A percentile compares a stretch with the other conserved stretches of the same genome.
These are phyloP conservation scores for Chloropicon primus DNA, from an alignment of 139 green algal genomes.

Conservation along the genomic window DNA sequence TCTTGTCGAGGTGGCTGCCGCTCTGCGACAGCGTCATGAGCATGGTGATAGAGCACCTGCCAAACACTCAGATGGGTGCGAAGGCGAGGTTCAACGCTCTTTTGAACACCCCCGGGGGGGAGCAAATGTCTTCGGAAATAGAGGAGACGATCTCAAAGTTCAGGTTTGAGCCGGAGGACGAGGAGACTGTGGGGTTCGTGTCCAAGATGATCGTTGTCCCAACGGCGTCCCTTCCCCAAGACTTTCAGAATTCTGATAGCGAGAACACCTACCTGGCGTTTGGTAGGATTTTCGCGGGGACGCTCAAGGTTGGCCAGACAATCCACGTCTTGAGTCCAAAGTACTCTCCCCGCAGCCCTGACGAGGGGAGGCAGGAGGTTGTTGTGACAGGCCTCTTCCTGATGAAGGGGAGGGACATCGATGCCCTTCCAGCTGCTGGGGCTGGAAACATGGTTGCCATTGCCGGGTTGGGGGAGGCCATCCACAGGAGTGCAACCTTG, in stretches of 20 bases:
- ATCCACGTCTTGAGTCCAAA: constrained; percentile 62
- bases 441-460: constrained; percentile 84
- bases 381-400: constrained; percentile 61
- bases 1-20: constrained; percentile 79
- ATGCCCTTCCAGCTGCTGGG: constrained; percentile 50
- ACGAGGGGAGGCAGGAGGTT: background rate
- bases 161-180: constrained; percentile 9
- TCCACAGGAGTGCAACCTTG: constrained; percentile 91
- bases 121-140: background rate
- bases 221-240: constrained; percentile 33
- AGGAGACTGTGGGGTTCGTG: constrained; percentile 61
- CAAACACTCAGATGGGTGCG: constrained; percentile 29
- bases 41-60: constrained; percentile 73
- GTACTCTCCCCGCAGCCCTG: constrained; percentile 48
- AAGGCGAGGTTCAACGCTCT: background rate
- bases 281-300: constrained; percentile 68
- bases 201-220: constrained; percentile 88
- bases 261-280: constrained; percentile 77
- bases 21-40: constrained; percentile 66
- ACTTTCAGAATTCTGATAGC: background rate
- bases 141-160: background rate
- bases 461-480: constrained; percentile 50
- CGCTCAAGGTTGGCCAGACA: constrained; percentile 34
- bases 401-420: constrained; percentile 88
- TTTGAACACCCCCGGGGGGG: background rate